These are phyloP conservation scores for Bruguiera parviflora DNA, from an alignment of 345 rosid genomes.

Conservation along the genomic window DNA sequence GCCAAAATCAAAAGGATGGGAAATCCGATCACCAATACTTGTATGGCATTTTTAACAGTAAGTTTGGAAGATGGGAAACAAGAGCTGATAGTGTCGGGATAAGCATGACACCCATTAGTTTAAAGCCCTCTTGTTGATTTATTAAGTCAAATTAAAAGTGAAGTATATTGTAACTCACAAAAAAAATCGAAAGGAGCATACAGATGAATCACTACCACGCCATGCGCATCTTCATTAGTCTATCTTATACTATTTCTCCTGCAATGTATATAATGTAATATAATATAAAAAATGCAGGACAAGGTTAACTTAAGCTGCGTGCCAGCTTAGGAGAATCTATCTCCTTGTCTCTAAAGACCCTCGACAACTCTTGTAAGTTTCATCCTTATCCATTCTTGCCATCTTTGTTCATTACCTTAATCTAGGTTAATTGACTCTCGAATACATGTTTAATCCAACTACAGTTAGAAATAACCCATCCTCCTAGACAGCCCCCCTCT, in stretches of 20 bases:
- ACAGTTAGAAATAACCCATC: slow-evolving; percentile 19
- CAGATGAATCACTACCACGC: slow-evolving; percentile 36
- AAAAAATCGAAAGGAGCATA: slow-evolving; percentile 35
- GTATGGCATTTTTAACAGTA: slow-evolving; percentile 19
- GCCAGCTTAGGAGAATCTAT: slow-evolving; percentile 31
- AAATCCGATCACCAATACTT: slow-evolving; percentile 14
- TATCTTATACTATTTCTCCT: neutral
- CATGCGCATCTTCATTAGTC: slow-evolving; percentile 39
- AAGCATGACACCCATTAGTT: slow-evolving; percentile 42
- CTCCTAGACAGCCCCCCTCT: slow-evolving; percentile 7
- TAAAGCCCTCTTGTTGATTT: slow-evolving; percentile 11
- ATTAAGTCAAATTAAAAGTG: slow-evolving; percentile 9
- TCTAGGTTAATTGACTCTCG: slow-evolving; percentile 25
- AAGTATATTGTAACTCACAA: slow-evolving; percentile 26
- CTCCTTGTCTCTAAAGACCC: slow-evolving; percentile 10
- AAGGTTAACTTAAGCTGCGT: slow-evolving; percentile 15
- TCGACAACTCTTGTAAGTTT: neutral
- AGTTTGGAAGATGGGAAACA: slow-evolving; percentile 58
- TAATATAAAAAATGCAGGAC: slow-evolving; percentile 18
- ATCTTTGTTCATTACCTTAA: slow-evolving; percentile 15
- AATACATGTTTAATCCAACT: slow-evolving; percentile 19
- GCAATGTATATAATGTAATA: neutral
- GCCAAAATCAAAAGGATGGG: slow-evolving; percentile 18
- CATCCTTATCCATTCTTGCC: slow-evolving; percentile 53
- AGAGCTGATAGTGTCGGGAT: slow-evolving; percentile 46